A percentile compares a stretch with the other conserved stretches of the same genome.
phyloP scores from a whole-genome alignment of 2,329 filamentous ascomycete species.

The Botrytis hyacinthi region DNA sequence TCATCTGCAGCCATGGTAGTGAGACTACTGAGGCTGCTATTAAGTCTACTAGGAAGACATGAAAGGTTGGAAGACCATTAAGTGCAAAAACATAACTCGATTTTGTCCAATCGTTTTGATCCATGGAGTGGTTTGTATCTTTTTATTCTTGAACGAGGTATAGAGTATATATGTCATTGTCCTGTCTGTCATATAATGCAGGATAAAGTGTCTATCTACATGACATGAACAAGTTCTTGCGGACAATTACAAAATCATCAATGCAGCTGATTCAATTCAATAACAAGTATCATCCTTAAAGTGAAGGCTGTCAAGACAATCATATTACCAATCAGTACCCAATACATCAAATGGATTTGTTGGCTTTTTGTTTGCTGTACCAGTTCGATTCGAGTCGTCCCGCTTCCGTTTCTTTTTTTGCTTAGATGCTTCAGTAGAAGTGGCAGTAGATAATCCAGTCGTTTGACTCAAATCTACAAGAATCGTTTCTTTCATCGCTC shows the following conservation, averaged over 20 bases:
- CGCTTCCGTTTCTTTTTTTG: constrained; percentile 31
- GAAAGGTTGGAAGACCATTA: background rate
- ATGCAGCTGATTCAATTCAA: background rate
- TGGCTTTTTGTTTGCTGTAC: background rate
- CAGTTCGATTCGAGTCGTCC: background rate
- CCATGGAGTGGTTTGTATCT: background rate
- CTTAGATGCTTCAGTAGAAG: background rate
- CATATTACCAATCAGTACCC: background rate
- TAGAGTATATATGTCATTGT: too few species aligned
- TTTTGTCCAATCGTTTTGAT: background rate
- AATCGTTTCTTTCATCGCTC: background rate
- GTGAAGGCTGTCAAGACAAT: background rate
- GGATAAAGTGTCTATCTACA: background rate
- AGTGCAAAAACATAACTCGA: background rate
- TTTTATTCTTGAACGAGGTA: background rate
- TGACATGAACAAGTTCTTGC: background rate
- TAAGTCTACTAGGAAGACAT: background rate
- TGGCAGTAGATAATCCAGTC: background rate
- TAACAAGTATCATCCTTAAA: background rate
- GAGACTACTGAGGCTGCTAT: background rate
- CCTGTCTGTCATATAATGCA: background rate
- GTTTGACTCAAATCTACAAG: background rate
- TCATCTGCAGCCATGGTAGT: background rate
- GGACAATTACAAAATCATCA: background rate
- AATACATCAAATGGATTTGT: constrained; percentile 19